Evolutionary conservation across 306 rosid species (phyloP), one percentile per base, ranked within the genome.

Genomic region (Cucumis hystrix): DNA sequence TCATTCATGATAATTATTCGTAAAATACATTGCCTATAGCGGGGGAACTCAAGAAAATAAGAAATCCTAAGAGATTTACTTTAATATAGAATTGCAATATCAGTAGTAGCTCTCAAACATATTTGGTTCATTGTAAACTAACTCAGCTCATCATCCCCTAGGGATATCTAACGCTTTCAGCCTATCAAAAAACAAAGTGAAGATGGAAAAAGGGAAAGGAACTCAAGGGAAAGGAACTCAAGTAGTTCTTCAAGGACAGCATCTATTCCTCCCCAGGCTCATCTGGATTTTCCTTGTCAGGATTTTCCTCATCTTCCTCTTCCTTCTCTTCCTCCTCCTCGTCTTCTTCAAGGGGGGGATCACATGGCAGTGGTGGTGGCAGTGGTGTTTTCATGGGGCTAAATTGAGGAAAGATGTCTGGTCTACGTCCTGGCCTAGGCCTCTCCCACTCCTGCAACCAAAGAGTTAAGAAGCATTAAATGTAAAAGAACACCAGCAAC

Each of bases 301-400:
- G 87, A 81, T 86, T 79, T 75, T 84, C 82, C 58, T 87, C 78
- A 63, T 83, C 87, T 20, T 86, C 87, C 70, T 86, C 87, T n/a
- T 83, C 84, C 57, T 83, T 86, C 63, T 86, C 89, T 59, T 86
- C 89, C 76, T 86, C 89, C 71, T 83, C 90, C 68, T 87, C 90
- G 10, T 87, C 90, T 80, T 87, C 90, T 49, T 87, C 90, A 0
- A 23, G 25, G 25, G 88, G 88, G 78, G 90, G 90, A 80, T 87
- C 90, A 35, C 79, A 82, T 8, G 90, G 90, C 87, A 87, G 63
- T 45, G 90, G 90, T 47, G 85, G 82, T 8, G 88, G 90, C 63
- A 87, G 82, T 6, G 89, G 89, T 74, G 74, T 40, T 17, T 87
- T 87, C 84, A 84, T 70, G 20, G 88, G 90, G 60, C 88, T 80